A percentile compares a stretch with the other conserved stretches of the same genome.
Conservation (phyloP, 352 stramenopile genomes). For the Phytophthora fragariaefolia region DNA sequence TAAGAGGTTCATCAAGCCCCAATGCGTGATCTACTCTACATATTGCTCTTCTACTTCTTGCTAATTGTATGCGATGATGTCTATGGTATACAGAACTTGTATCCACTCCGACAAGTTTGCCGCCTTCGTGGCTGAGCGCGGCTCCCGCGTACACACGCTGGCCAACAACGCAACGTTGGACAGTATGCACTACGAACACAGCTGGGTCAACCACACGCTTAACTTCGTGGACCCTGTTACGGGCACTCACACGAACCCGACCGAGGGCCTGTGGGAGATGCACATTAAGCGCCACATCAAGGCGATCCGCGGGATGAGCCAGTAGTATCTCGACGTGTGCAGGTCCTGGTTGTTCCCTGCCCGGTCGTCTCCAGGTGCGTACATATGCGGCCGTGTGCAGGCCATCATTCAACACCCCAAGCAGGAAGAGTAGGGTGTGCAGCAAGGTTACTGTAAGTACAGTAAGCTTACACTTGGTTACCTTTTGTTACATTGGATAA, state of each 20-base stretch:
- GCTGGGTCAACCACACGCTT: slow-evolving; percentile 17
- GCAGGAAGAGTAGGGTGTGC: too few relatives aligned
- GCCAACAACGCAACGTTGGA: slow-evolving; percentile 20
- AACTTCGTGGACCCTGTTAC: slow-evolving; percentile 29
- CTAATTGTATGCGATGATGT: not conserved
- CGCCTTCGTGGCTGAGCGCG: slow-evolving; percentile 26
- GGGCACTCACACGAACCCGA: slow-evolving; percentile 27
- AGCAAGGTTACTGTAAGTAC: too few relatives aligned
- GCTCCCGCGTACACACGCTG: slow-evolving; percentile 16
- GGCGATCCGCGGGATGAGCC: slow-evolving; percentile 20
- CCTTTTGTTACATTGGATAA: too few relatives aligned
- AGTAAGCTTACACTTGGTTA: too few relatives aligned
- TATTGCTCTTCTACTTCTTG: not conserved
- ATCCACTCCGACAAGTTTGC: slow-evolving; percentile 36
- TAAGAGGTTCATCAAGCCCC: slow-evolving; percentile 15
- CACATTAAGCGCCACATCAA: slow-evolving; percentile 28
- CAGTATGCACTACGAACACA: slow-evolving; percentile 24
- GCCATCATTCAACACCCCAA: too few relatives aligned
- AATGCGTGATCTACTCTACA: not conserved
- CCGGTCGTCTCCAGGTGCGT: too few relatives aligned
- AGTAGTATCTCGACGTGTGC: slow-evolving; percentile 22
- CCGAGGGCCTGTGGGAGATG: slow-evolving; percentile 28
- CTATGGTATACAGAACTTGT: not conserved
- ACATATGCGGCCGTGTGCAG: too few relatives aligned
- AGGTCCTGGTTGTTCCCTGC: slow-evolving; percentile 23